Evolutionary conservation across 495 filamentous ascomycete genomes (phyloP).

Genomic region (Penicillium atrosanguineum): DNA sequence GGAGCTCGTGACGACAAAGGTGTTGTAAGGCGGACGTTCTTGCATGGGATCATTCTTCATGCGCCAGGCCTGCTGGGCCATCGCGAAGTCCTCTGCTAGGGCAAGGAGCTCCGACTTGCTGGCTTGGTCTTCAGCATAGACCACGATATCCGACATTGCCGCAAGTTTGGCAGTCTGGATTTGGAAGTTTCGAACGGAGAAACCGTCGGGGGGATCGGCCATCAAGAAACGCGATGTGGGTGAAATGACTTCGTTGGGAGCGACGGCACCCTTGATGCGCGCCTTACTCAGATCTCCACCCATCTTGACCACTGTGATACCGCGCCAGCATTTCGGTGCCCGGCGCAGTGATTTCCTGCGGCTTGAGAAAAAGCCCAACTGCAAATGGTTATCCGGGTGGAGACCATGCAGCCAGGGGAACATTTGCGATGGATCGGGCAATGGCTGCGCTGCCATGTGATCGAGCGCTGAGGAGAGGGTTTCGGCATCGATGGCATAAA

Average conservation of each 20-base stretch:
- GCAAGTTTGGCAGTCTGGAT: conserved; percentile 91
- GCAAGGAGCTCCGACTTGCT: conserved; percentile 54
- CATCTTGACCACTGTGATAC: conserved; percentile 84
- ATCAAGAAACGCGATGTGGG: conserved; percentile 45
- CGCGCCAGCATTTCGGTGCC: conserved; percentile 76
- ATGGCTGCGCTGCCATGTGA: conserved; percentile 67
- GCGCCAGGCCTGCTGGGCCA: conserved; percentile 74
- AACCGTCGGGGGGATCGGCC: conserved; percentile 79
- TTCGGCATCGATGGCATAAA: conserved; percentile 71
- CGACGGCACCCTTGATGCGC: conserved; percentile 81
- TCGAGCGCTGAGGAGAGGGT: conserved; percentile 70
- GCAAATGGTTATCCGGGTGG: conserved; percentile 84
- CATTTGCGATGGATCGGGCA: conserved; percentile 78
- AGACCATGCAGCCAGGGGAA: conserved; percentile 98
- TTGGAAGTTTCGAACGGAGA: conserved; percentile 90
- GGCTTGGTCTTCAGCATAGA: conserved; percentile 74
- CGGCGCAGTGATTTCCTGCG: conserved; percentile 68
- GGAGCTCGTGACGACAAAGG: conserved; percentile 69
- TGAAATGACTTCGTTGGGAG: conserved; percentile 72
- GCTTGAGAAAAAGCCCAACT: conserved; percentile 82
- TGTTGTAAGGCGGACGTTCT: conserved; percentile 68
- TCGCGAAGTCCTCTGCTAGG: conserved; percentile 67
- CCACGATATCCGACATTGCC: conserved; percentile 82
- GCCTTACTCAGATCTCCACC: conserved; percentile 73
- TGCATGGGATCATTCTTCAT: conserved; percentile 57